phyloP scores from a whole-genome alignment of 2,329 filamentous ascomycete species.

The Fusarium palustre region DNA sequence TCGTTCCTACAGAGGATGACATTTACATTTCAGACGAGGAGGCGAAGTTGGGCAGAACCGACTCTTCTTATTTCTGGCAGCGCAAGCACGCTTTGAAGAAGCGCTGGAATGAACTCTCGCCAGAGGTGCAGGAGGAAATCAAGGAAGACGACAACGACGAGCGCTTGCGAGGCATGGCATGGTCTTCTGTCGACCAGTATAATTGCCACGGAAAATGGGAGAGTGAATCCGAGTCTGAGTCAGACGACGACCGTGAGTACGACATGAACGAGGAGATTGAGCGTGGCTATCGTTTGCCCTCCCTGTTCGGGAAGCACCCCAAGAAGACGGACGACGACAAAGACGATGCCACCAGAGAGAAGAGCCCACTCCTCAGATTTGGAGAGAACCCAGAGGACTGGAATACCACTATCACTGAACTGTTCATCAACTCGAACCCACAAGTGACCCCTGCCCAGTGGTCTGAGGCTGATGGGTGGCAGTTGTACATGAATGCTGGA shows the following conservation, averaged over 20 bases:
- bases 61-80: constrained; percentile 57
- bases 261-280: constrained; percentile 32
- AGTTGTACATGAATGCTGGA: constrained; percentile 1
- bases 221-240: constrained; percentile 27
- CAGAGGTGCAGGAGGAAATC: constrained; percentile 54
- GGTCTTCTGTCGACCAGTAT: constrained; percentile 44
- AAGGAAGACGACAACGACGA: constrained; percentile 53
- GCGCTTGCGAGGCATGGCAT: constrained; percentile 52
- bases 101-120: constrained; percentile 55
- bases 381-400: constrained; percentile 19
- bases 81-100: constrained; percentile 60
- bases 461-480: constrained; percentile 4
- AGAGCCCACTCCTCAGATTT: background rate
- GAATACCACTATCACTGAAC: constrained; percentile 11
- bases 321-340: background rate
- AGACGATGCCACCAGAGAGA: background rate
- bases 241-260: constrained; percentile 32
- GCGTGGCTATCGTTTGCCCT: constrained; percentile 34
- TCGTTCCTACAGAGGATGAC: constrained; percentile 63
- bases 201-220: constrained; percentile 35
- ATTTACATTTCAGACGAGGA: constrained; percentile 65
- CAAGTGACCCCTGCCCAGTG: constrained; percentile 11
- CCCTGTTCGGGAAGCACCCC: background rate
- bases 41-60: constrained; percentile 47
- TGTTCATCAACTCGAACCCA: constrained; percentile 8